A percentile compares a stretch with the other conserved stretches of the same genome.
phyloP scores from a whole-genome alignment of 2,329 filamentous ascomycete species.

The Cercospora citrullina region DNA sequence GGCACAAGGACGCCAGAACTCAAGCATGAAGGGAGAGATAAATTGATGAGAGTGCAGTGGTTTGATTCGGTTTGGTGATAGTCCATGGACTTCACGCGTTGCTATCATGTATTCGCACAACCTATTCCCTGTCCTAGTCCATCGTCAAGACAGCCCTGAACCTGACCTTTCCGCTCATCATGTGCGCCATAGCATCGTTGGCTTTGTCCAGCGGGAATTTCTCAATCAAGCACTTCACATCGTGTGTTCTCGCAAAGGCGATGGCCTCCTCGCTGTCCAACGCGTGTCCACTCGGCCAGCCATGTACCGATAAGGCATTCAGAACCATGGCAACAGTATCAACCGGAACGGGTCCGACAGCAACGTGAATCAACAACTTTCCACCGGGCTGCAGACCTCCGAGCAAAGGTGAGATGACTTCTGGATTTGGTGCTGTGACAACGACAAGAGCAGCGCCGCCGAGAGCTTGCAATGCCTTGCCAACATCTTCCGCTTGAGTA shows the following conservation, averaged over 20 bases:
- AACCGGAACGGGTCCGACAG: constrained; percentile 48
- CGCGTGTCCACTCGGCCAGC: constrained; percentile 57
- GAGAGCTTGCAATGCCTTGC: constrained; percentile 54
- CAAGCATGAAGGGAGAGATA: neutral
- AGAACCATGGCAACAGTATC: constrained; percentile 48
- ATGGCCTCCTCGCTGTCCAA: constrained; percentile 56
- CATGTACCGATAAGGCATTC: constrained; percentile 51
- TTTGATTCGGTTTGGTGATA: neutral
- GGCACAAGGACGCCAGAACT: neutral
- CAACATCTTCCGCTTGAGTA: constrained; percentile 53
- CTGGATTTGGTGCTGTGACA: constrained; percentile 62
- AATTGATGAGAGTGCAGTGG: too few relatives aligned
- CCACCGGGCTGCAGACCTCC: constrained; percentile 56
- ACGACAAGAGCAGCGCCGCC: constrained; percentile 65
- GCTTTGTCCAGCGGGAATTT: constrained; percentile 54
- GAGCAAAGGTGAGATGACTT: constrained; percentile 56
- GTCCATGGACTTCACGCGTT: neutral
- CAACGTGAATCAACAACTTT: constrained; percentile 61
- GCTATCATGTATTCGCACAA: neutral
- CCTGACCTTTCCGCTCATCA: constrained; percentile 52
- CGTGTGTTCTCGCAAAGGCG: constrained; percentile 49
- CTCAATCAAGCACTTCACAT: constrained; percentile 55
- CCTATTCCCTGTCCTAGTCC: constrained; percentile 35
- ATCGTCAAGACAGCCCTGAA: constrained; percentile 56
- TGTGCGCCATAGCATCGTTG: constrained; percentile 53